Conservation (phyloP, 345 rosid species). For the Triadica sebifera region DNA sequence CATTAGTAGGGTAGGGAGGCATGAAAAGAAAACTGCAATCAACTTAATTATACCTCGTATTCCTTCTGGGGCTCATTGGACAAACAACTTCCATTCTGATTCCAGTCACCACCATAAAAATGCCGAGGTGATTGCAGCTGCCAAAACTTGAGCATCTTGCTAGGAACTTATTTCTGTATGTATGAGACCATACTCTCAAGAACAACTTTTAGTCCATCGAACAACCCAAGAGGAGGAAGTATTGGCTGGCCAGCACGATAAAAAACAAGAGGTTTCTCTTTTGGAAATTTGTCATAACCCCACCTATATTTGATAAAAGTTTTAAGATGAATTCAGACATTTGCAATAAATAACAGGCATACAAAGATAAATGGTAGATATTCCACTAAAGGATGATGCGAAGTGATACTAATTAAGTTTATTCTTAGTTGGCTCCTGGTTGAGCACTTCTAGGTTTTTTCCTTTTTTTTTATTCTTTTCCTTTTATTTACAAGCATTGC, state of each 20-base stretch:
- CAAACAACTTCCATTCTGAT: slow-evolving; percentile 90
- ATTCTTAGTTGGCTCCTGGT: neutral
- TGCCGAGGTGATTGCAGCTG: slow-evolving; percentile 93
- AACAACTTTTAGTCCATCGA: slow-evolving; percentile 73
- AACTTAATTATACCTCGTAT: slow-evolving; percentile 50
- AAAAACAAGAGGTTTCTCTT: slow-evolving; percentile 80
- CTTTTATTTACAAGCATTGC: neutral
- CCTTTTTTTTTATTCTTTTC: too few species aligned
- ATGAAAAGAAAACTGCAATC: slow-evolving; percentile 5
- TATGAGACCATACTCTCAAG: slow-evolving; percentile 64
- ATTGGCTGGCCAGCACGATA: slow-evolving; percentile 62
- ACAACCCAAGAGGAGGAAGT: slow-evolving; percentile 62
- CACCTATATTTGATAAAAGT: slow-evolving; percentile 49
- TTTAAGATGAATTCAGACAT: neutral
- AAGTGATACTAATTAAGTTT: neutral
- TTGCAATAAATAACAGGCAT: neutral
- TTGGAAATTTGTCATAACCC: slow-evolving; percentile 89
- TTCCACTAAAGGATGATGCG: neutral
- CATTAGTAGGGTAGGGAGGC: neutral
- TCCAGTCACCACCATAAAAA: slow-evolving; percentile 91
- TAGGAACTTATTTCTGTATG: slow-evolving; percentile 59
- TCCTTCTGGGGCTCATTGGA: slow-evolving; percentile 63
- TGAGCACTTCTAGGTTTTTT: neutral
- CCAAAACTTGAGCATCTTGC: slow-evolving; percentile 75
- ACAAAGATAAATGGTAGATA: neutral